Evolutionary conservation across 176 grass and related monocot genomes (phyloP), one percentile per base, ranked within the genome.

Genomic region (Phoenix roebelenii): DNA sequence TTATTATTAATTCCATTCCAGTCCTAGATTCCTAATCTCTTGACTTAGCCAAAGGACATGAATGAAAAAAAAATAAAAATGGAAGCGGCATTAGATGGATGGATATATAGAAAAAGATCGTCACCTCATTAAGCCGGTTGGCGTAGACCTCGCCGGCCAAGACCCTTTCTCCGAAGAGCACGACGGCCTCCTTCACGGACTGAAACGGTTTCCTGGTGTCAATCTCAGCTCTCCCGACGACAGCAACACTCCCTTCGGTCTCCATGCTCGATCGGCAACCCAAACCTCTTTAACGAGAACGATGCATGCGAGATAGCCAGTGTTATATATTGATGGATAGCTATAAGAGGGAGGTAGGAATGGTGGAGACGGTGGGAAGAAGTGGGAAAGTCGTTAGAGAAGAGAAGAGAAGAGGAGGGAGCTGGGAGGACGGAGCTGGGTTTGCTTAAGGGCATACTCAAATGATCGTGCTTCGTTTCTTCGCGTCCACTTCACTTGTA

Each of bases 101-200:
- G 12, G 1, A 30, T 6, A 30, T 0, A 30, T 5, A 30, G 25
- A 49, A 4, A 12, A 7, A 59, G 2, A 58, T 23, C 3, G 51
- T 2, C 5, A 58, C 32, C 28, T 59, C 20, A n/a, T 58, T 39
- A 49, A 70, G 54, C 15, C 32, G 62, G 16, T 58, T 70, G 10
- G 54, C 54, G 5, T 55, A 59, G 6, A 55, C 55, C 22, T 70
- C 67, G 22, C 62, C 39, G 62, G 22, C 62, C 4, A 65, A 16
- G 14, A 65, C 62, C 20, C 23, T 39, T 22, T 58, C 28, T 25
- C 28, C 32, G 5, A 70, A 70, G 4, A 70, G 68, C 22, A 49
- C 18, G 35, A 44, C 57, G 4, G 77, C 69, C 57, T 80, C 64
- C 77, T 80, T 80, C 57, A 80, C 77, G 3, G 77, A 74, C 54